Evolutionary conservation across 257 asterid genomes (phyloP).

Genomic region (Perilla frutescens): DNA sequence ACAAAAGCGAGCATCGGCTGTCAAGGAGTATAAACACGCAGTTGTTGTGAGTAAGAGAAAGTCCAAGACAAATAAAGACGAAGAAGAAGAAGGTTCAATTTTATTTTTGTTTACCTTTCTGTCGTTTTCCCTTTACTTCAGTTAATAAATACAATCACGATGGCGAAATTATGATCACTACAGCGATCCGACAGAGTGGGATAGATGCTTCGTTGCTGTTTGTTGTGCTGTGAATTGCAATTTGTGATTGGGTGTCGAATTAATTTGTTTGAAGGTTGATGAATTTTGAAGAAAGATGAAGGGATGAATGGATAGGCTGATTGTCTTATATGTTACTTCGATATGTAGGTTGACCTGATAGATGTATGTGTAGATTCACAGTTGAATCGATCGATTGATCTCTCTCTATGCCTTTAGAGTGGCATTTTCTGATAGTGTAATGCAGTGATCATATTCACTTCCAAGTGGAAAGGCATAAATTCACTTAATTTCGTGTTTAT

Average conservation of each 20-base stretch:
- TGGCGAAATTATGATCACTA: not conserved
- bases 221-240: not conserved
- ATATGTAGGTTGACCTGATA: conserved; percentile 19
- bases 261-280: conserved; percentile 14
- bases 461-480: not conserved
- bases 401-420: not conserved
- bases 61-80: conserved; percentile 50
- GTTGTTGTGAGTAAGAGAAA: conserved; percentile 72
- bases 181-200: not conserved
- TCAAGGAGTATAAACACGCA: conserved; percentile 69
- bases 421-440: not conserved
- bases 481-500: not conserved
- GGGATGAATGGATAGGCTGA: not conserved
- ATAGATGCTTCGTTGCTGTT: not conserved
- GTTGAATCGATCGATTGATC: not conserved
- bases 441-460: not conserved
- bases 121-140: not conserved
- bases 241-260: conserved; percentile 11
- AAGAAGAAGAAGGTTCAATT: conserved; percentile 51
- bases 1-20: conserved; percentile 70
- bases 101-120: not conserved
- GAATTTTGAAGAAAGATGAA: conserved; percentile 18
- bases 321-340: not conserved
- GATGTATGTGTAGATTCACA: not conserved
- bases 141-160: not conserved